Conservation (phyloP, 352 stramenopile genomes). For the Phytophthora tubulina region DNA sequence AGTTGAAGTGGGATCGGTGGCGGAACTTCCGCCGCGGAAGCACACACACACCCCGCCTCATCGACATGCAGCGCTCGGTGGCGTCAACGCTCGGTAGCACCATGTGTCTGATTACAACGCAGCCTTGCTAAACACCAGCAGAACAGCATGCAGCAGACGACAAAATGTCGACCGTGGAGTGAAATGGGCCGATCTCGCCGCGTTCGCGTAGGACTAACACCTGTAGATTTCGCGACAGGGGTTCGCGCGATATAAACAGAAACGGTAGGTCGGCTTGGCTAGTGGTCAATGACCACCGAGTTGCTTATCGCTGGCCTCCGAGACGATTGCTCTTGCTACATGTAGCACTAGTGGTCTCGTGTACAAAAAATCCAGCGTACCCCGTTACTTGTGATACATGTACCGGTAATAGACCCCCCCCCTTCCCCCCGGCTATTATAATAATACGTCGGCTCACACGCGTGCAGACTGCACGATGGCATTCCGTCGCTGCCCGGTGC, state of each 20-base stretch:
- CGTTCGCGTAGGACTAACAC: neutral
- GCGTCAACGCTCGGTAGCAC: neutral
- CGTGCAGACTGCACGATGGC: too few species aligned
- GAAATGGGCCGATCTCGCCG: neutral
- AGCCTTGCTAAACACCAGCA: too few species aligned
- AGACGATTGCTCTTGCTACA: neutral
- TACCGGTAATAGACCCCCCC: too few species aligned
- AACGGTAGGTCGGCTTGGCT: neutral
- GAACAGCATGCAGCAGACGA: too few species aligned
- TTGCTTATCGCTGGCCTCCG: neutral
- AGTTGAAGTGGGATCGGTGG: slow-evolving; percentile 25
- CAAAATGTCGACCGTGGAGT: neutral
- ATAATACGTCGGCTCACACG: too few species aligned
- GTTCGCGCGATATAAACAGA: neutral
- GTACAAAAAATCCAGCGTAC: neutral
- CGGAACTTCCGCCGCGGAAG: neutral
- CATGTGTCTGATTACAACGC: slow-evolving; percentile 3
- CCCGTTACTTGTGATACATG: too few species aligned
- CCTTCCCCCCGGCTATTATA: too few species aligned
- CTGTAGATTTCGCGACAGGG: neutral
- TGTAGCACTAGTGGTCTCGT: too few species aligned
- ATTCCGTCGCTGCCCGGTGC: neutral
- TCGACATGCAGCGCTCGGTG: neutral
- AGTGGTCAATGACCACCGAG: neutral
- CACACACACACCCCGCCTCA: neutral